Base-by-base conservation (phyloP, 768 basidiomycete genomes). In the Gymnopilus junonius region DNA sequence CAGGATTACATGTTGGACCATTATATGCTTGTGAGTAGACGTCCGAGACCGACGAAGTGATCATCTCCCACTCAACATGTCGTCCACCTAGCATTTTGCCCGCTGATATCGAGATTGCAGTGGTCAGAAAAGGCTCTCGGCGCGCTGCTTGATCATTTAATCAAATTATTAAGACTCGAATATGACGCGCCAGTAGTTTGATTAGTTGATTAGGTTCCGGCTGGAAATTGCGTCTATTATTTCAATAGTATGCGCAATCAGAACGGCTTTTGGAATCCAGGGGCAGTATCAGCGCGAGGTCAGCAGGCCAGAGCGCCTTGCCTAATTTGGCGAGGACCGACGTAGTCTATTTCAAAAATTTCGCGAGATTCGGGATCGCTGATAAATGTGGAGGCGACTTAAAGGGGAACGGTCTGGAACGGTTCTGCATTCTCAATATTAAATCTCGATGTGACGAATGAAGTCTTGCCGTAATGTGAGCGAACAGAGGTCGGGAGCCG, bases 251-350 rank as follows among this genome's bases (percentile, higher is more conserved):
- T 32, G 39, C 42, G 45, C 40, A 45, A 43, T 32, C 40, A 58
- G 31, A 58, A 43, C 57, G 57, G 57, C 57, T 20, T 29, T 45
- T 20, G 31, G 20, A 45, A 45, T 58, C 43, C 57, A 58, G 57
- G 53, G 54, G 54, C 54, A 55, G 34, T 40, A 37, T 55, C 37
- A 55, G 35, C 23, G 29, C 57, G 15, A 48, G 57, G 42, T 43
- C 57, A 58, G 45, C 57, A 21, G 57, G 57, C n/a, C 57, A 58
- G 40, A 58, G 57, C 57, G 57, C 57, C 42, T 43, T 58, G 17
- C 45, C 57, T 35, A 27, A 32, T 34, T 58, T 39, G 42, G 45
- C 5, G 14, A 31, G 14, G 39, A 5, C 57, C 57, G 57, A 58
- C 57, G 29, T 12, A 32, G 23, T 21, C 32, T 58, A 15, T 58